Evolutionary conservation across 306 rosid species (phyloP), one percentile per base, ranked within the genome.

Genomic region (Cicer cuneatum): DNA sequence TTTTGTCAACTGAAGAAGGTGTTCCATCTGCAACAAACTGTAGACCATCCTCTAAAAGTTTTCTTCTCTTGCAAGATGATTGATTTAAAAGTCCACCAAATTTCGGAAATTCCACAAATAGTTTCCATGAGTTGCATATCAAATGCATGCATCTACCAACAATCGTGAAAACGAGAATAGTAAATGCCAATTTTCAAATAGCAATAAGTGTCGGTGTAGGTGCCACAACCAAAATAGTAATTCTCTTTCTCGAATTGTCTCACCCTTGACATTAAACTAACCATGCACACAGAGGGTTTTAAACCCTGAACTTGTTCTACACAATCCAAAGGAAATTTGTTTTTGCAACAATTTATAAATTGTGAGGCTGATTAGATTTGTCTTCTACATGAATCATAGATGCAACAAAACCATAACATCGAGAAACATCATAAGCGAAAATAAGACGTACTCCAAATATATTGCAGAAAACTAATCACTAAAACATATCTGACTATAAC

Each of bases 61-160:
- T 91, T 78, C 92, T 89, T 87, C 83, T 88, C 89, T 91, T 89
- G 82, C 80, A 61, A 49, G 85, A 76, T 69, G 92, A 71, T 80
- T 65, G 83, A 81, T 78, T 63, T 41, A 19, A 69, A 24, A 11
- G 5, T 40, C 85, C 81, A 48, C 80, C 86, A 57, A 35, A 64
- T 37, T 60, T 72, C n/a, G 91, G 73, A 80, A 83, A 89, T 77
- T 83, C 83, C 80, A 80, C 74, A 75, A 87, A 92, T 69, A 58
- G 78, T 58, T 37, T 56, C 93, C 89, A 89, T 33, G 96, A 88
- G 72, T 84, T 85, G 65, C 83, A 85, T 76, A 91, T 76, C 79
- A 80, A 79, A 54, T 82, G 85, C 84, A 89, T 83, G 84, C 94
- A 86, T 77, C 98, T 93, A 78, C 10, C 29, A 72, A 58, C 65